Evolutionary conservation across 2,329 filamentous ascomycete species (phyloP), one percentile per base, ranked within the genome.

Genomic region (Exserohilum rostratum): DNA sequence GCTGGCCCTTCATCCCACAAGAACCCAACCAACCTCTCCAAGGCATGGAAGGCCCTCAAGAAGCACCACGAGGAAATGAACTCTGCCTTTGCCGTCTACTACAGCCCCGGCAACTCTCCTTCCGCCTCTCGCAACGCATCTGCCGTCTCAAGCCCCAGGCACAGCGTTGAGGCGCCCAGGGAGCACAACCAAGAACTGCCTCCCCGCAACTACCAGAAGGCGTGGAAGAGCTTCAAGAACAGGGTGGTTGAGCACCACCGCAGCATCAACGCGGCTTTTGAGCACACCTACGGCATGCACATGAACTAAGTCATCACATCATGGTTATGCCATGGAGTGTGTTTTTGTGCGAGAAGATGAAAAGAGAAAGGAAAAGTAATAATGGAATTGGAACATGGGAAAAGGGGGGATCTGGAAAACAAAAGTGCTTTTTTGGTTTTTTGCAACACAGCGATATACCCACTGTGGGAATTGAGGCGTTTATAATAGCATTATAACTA

Each of bases 1-100:
- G 50, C 57, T 49, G 53, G 50, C 42, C 58, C 50, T 40, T 50
- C 52, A 2, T 53, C 53, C 46, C 57, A 47, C 33, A 50, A 63
- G 54, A 49, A 50, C 40, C 52, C 51, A 4, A 64, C 55, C 53
- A 68, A 64, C 55, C 53, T 59, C 35, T 51, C 45, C 58, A 69
- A 68, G 50, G 58, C 62, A 13, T 71, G 66, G 66, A 61, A 65
- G 11, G 62, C 65, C n/a, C 45, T 73, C 50, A 70, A 71, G 58
- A 52, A 66, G 54, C 69, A 72, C 58, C 69, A 70, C 57, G 58
- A 65, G 15, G 64, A 64, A 15, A 67, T 72, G 55, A 72, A 71
- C 57, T 61, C 59, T 1, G 68, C 68, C 3, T 71, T 68, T 53
- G 43, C 56, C 17, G 57, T 62, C 46, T 70, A 62, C 62, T 72